Evolutionary conservation across 2,329 filamentous ascomycete genomes (phyloP).

Genomic region (Berkeleyomyces basicola): DNA sequence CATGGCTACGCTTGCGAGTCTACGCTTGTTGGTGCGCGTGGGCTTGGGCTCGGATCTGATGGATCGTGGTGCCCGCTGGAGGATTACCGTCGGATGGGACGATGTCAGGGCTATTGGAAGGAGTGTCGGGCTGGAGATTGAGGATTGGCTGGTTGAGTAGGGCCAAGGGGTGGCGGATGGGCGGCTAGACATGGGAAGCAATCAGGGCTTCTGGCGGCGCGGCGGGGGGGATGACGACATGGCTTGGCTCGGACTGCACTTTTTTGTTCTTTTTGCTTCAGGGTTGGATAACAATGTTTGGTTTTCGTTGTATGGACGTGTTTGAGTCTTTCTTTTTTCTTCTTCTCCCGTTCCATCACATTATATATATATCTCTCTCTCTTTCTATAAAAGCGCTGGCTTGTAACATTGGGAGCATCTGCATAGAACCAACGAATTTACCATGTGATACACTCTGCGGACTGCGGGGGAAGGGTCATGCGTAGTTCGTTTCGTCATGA

Average conservation of each 20-base stretch:
- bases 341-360: background rate
- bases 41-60: constrained; percentile 45
- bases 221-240: background rate
- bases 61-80: constrained; percentile 57
- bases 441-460: background rate
- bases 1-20: constrained; percentile 54
- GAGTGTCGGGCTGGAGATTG: constrained; percentile 60
- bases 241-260: background rate
- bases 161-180: background rate
- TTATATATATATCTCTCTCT: background rate
- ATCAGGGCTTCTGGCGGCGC: constrained; percentile 7
- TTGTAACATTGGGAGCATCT: background rate
- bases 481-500: background rate
- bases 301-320: background rate
- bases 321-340: background rate
- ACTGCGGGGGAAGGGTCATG: background rate
- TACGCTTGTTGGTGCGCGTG: constrained; percentile 52
- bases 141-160: constrained; percentile 57
- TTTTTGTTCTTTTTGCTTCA: background rate
- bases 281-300: background rate
- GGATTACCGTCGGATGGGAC: constrained; percentile 66
- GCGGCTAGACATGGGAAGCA: background rate
- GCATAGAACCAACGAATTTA: background rate
- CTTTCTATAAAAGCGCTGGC: background rate
- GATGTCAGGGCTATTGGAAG: constrained; percentile 52